Evolutionary conservation across 2,329 filamentous ascomycete species (phyloP).

Genomic region (Colletotrichum sp.): DNA sequence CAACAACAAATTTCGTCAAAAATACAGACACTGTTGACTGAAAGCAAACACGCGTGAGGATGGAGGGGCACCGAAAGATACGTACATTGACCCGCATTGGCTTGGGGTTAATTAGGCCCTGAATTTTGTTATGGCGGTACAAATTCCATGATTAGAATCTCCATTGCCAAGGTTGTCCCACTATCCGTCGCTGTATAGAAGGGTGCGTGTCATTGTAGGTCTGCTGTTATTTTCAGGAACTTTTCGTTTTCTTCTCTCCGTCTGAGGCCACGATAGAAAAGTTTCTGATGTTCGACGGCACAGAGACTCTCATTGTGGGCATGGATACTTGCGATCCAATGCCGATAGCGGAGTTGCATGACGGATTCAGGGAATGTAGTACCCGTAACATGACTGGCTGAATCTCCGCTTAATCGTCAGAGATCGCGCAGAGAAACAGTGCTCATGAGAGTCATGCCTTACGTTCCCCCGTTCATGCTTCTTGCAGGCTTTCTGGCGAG

Average conservation of each 20-base stretch:
- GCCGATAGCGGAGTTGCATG: background rate
- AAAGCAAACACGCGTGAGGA: background rate
- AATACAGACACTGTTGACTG: background rate
- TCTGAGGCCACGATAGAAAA: accelerated
- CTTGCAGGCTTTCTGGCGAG: background rate
- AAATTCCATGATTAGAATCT: background rate
- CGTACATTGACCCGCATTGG: background rate
- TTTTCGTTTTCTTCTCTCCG: background rate
- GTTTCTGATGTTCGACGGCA: background rate
- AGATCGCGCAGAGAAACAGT: background rate
- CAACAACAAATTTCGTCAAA: background rate
- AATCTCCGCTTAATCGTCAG: background rate
- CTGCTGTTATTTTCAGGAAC: background rate
- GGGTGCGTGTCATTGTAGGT: background rate
- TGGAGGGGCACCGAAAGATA: background rate
- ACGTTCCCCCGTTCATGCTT: accelerated
- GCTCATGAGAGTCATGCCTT: background rate
- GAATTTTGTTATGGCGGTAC: background rate
- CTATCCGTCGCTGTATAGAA: background rate
- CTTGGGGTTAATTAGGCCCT: background rate
- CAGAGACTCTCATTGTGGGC: background rate
- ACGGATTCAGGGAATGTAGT: background rate
- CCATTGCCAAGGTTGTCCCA: background rate
- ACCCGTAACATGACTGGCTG: background rate
- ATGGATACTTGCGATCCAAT: background rate